Evolutionary conservation across 805 yeast species (phyloP).

Genomic region (Saturnispora bothae): DNA sequence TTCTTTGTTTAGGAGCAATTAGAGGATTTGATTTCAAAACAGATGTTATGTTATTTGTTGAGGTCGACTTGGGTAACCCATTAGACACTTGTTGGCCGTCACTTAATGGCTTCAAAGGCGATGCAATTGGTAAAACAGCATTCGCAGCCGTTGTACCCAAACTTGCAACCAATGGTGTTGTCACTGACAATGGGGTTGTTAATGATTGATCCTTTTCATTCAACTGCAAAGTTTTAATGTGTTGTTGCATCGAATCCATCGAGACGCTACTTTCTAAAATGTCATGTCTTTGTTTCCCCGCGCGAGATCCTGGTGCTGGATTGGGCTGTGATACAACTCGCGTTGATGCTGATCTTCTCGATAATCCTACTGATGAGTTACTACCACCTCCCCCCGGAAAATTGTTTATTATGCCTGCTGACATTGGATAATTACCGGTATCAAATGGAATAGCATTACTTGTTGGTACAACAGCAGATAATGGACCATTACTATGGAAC

Average conservation of each 20-base stretch:
- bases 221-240: constrained; percentile 16
- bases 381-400: constrained; percentile 1
- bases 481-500: constrained; percentile 16
- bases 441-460: background rate
- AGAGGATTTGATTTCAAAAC: background rate
- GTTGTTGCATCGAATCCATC: constrained; percentile 18
- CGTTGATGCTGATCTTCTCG: constrained; percentile 2
- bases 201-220: background rate
- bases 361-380: background rate
- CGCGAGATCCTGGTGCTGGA: background rate
- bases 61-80: background rate
- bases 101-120: constrained; percentile 18
- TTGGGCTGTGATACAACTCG: background rate
- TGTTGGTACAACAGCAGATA: constrained; percentile 8
- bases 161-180: constrained; percentile 28
- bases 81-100: background rate
- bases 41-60: background rate
- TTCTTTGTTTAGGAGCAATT: background rate
- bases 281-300: constrained; percentile 5
- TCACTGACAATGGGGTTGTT: constrained; percentile 18
- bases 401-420: constrained; percentile 6
- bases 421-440: constrained; percentile 1
- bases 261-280: constrained; percentile 11
- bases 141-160: constrained; percentile 28
- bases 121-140: constrained; percentile 24